Percentiles rank a stretch among this genome's conserved stretches.
Evolutionary conservation across 2,329 filamentous ascomycete species (phyloP).

Genomic region (Pochonia chlamydosporia): DNA sequence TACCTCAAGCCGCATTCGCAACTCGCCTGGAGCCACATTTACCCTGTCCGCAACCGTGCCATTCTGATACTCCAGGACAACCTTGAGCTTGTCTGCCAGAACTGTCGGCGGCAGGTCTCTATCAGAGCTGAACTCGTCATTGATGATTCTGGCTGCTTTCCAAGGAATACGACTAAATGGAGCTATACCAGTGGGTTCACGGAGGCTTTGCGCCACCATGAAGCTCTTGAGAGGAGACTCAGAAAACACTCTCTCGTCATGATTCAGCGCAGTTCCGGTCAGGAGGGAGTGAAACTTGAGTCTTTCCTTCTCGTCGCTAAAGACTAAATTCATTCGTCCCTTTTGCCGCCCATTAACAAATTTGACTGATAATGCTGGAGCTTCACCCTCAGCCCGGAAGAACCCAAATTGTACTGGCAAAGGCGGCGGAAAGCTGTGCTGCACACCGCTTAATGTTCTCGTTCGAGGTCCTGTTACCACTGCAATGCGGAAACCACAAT

Average conservation of each 20-base stretch:
- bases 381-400: conserved; percentile 63
- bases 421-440: conserved; percentile 60
- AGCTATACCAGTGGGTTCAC: conserved; percentile 42
- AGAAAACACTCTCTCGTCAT: conserved; percentile 63
- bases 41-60: conserved; percentile 78
- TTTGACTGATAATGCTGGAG: conserved; percentile 64
- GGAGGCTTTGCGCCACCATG: conserved; percentile 51
- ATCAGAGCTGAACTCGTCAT: conserved; percentile 59
- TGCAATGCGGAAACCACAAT: conserved; percentile 73
- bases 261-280: conserved; percentile 62
- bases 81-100: conserved; percentile 67
- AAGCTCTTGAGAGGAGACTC: conserved; percentile 63
- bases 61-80: conserved; percentile 69
- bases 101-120: conserved; percentile 59
- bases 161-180: conserved; percentile 51
- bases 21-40: conserved; percentile 72
- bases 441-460: conserved; percentile 71
- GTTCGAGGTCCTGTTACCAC: conserved; percentile 72
- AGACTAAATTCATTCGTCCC: conserved; percentile 71
- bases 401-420: conserved; percentile 74
- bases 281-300: conserved; percentile 66
- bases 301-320: conserved; percentile 66
- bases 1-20: conserved; percentile 61
- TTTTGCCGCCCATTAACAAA: conserved; percentile 60
- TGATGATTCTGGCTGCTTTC: conserved; percentile 67